These are phyloP conservation scores for Emmonsiellopsis sp. DNA, from an alignment of 2,329 filamentous ascomycete genomes.

Conservation along the genomic window DNA sequence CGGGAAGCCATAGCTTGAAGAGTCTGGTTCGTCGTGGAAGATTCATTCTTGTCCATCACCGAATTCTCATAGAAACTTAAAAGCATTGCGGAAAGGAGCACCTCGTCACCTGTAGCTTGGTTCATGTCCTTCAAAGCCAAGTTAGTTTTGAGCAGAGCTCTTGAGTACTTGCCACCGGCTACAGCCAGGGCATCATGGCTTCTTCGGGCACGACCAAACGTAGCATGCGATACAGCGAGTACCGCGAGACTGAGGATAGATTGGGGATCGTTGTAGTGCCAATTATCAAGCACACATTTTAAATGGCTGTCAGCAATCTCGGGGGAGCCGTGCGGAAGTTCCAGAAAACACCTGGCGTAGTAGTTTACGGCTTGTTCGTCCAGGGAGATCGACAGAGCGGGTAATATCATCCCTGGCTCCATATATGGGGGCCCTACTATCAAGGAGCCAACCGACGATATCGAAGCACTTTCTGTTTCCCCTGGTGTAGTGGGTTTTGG, in stretches of 20 bases:
- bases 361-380: neutral
- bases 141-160: neutral
- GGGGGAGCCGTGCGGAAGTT: neutral
- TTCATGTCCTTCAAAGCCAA: neutral
- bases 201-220: neutral
- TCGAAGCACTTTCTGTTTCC: neutral
- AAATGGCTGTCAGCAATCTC: neutral
- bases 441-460: neutral
- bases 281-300: neutral
- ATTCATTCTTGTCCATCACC: neutral
- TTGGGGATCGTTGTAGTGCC: neutral
- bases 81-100: neutral
- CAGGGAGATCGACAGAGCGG: neutral
- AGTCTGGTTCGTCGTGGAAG: neutral
- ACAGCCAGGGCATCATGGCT: neutral
- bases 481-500: too few species aligned
- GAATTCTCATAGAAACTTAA: conserved; percentile 1
- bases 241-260: neutral
- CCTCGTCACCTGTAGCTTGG: neutral
- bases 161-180: neutral
- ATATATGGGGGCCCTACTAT: neutral
- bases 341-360: neutral
- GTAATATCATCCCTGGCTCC: neutral
- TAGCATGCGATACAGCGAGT: neutral
- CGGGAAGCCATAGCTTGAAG: neutral